Evolutionary conservation across 1,284 basidiomycete species (phyloP), one percentile per base, ranked within the genome.

Genomic region (Trametes pubescens): DNA sequence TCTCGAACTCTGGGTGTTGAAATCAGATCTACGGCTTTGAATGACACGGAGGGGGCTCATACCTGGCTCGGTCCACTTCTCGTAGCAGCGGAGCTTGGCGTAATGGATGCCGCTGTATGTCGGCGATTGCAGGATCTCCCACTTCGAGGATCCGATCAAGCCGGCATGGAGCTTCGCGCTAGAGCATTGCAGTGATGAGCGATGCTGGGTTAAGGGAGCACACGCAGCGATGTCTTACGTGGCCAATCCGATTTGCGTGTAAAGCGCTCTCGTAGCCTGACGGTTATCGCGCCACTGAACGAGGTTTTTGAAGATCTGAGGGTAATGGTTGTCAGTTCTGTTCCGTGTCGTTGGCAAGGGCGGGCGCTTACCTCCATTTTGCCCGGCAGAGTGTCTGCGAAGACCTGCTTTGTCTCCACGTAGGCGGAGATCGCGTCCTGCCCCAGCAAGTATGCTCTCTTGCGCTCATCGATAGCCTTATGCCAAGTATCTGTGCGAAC

Each of bases 401-500:
- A 38, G 0, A 35, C 44, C 18, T 67, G 62, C 46, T 71, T 71
- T 56, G 65, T 55, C 46, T 63, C 44, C 14, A 57, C 10, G n/a
- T 71, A 73, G 10, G 61, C 62, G 1, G 56, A 53, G 9, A 71
- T 24, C 4, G 62, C 65, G 1, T 55, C 60, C 0, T 57, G 47
- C 1, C 64, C 60, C 0, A 71, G 66, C 8, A 43, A 11, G 13
- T 51, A 51, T 0, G 64, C 69, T 48, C 67, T 72, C 54, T 72
- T 75, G 56, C 63, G 68, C 47, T 72, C 74, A 47, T 73, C 65
- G n/a, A 70, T 46, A 10, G 72, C 72, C 8, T 55, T 22, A 11
- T 56, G 4, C 73, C 73, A 74, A 32, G 69, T 67, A 1, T 29
- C 48, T 40, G 56, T 65, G 14, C 69, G 65, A 13, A 67, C 65